Conservation (phyloP, 805 yeast species). For the Brettanomyces sp. region DNA sequence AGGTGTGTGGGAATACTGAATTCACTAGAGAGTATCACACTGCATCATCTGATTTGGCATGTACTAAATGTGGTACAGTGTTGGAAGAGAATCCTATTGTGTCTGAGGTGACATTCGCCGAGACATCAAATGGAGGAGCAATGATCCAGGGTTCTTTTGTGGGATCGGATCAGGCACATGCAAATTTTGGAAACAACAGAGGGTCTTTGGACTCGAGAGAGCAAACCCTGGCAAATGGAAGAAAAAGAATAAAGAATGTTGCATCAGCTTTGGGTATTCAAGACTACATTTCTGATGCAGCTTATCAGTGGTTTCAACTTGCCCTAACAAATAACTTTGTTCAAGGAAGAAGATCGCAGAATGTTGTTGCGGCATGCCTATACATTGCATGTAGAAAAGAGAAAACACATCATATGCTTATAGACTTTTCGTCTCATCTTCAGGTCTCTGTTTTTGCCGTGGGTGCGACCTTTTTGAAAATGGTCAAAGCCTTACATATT, state of each 20-base stretch:
- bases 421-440: slow-evolving; percentile 84
- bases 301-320: slow-evolving; percentile 79
- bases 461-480: slow-evolving; percentile 90
- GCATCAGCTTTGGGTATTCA: slow-evolving; percentile 75
- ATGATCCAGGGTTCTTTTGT: slow-evolving; percentile 92
- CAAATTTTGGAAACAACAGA: slow-evolving; percentile 56
- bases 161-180: slow-evolving; percentile 77
- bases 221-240: slow-evolving; percentile 81
- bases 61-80: slow-evolving; percentile 79
- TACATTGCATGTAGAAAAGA: slow-evolving; percentile 91
- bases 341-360: slow-evolving; percentile 94
- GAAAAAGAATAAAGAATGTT: slow-evolving; percentile 65
- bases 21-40: slow-evolving; percentile 44
- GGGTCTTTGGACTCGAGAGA: slow-evolving; percentile 81
- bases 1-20: slow-evolving; percentile 42
- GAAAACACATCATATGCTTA: slow-evolving; percentile 88
- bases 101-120: slow-evolving; percentile 91
- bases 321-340: slow-evolving; percentile 87
- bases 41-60: slow-evolving; percentile 69
- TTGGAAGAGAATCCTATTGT: slow-evolving; percentile 90
- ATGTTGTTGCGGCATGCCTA: slow-evolving; percentile 89
- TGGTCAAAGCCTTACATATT: slow-evolving; percentile 80
- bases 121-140: slow-evolving; percentile 88
- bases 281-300: slow-evolving; percentile 78
- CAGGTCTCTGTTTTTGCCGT: slow-evolving; percentile 89